Base-by-base conservation (phyloP, 2,329 filamentous ascomycete genomes). In the Colletotrichum spinosum region DNA sequence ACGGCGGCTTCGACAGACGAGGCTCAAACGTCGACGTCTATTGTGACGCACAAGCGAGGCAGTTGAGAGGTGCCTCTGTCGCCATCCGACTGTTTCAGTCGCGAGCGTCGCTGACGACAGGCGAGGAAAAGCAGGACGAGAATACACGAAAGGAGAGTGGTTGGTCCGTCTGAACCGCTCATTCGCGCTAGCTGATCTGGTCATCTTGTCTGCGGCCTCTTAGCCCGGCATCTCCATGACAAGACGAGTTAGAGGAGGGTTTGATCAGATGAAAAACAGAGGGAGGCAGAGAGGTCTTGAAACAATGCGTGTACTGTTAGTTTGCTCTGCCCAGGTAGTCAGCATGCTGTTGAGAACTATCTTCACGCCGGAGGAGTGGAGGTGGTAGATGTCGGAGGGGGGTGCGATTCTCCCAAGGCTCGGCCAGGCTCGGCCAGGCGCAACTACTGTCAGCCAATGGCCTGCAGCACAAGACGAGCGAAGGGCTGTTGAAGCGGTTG, bases 21-120 rank as follows among this genome's bases (percentile, higher is more conserved):
- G 41, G 46, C 62, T 65, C 57, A 61, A 61, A 65, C 62, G 46
- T 54, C 42, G 52, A 61, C 52, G 62, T 65, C 52, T 65, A 41
- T 51, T 33, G 37, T 57, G 46, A 50, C n/a, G 53, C 45, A 38
- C 49, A 57, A 57, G 60, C 54, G 55, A 48, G 34, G 48, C 38
- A 42, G 45, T 25, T 33, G 38, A 44, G 44, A n/a, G 35, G 13
- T 17, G 15, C 17, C 44, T 55, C 50, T 58, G 17, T 12, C 17
- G 51, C 46, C 52, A 56, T 65, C 62, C n/a, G 52, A 61, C 39
- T 52, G 62, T 62, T 61, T 65, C 57, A 56, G 60, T 53, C 35
- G 41, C 38, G 49, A 39, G 55, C 50, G 48, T 64, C 34, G 60
- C 44, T n/a, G 44, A 46, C 17, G 42, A 33, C 60, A 57, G 37